Evolutionary conservation across 768 basidiomycete genomes (phyloP), one percentile per base, ranked within the genome.

Genomic region (Phanerodontia chrysosporium): DNA sequence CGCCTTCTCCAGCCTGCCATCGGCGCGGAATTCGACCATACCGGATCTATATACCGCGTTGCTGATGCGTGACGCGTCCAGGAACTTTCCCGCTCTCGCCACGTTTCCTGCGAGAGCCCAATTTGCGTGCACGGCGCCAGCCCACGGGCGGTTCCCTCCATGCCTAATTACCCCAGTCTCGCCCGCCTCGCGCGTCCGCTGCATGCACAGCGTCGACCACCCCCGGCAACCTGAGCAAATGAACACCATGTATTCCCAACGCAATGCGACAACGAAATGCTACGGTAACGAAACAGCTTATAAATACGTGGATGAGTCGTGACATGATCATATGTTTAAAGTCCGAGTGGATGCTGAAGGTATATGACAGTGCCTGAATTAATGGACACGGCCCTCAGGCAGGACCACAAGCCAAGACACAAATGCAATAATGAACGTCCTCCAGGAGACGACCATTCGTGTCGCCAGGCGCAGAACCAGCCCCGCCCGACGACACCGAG

Each of bases 31-130:
- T 65, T 64, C 64, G 61, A 61, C 48, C 27, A 51, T 22, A 55
- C 58, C 67, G 67, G 67, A 68, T 65, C 67, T 68, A 64, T 68
- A 68, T 66, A 68, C 61, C 64, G 64, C 55, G 59, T 57, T 54
- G 49, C 58, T 59, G 58, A 59, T 62, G 54, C 58, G 58, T 59
- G 58, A 59, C 62, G 62, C 58, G 58, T 55, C 29, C 52, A 45
- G 53, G 45, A 45, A 39, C 45, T 24, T 39, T 62, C 46, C 45
- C 27, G 21, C 30, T 6, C 28, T 52, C 51, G 39, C 62, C 54
- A 55, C 53, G 57, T 54, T 53, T 30, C 49, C 55, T 45, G 39
- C 45, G 44, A n/a, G 18, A 16, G 52, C 57, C 52, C 45, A 58
- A 55, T 53, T 51, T 55, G 36, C 45, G 22, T 8, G 49, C 12